Evolutionary conservation across 2,329 filamentous ascomycete species (phyloP), one percentile per base, ranked within the genome.

Genomic region (Lojkania enalia): DNA sequence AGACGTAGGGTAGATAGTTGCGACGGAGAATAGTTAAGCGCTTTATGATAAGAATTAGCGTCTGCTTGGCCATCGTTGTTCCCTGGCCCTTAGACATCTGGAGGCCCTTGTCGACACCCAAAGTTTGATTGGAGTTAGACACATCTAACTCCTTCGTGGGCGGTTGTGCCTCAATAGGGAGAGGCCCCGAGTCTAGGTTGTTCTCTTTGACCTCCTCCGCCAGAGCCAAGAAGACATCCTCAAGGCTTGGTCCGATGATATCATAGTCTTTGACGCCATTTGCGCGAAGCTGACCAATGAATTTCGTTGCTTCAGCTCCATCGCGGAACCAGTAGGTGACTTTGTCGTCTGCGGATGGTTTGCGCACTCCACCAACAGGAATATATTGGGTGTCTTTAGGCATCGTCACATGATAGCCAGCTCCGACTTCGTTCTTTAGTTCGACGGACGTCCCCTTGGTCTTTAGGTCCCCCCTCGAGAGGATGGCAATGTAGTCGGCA

Each of bases 181-280:
- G 43, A 27, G 54, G 44, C 20, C 64, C 60, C 4, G 49, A 49
- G 9, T 61, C 63, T 4, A 66, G 54, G 11, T 65, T 51, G 52
- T 86, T 81, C 4, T 77, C 77, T 44, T 77, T 79, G 47, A 90
- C 80, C 65, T 96, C 90, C 60, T 92, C 88, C 0, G 90, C 89
- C 29, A 96, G 77, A 53, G 88, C 85, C 18, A 96, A 73, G 68
- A 96, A 96, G 0, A 96, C 90, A 55, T 96, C 90, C 65, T 96
- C 92, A 30, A 96, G 90, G 0, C 89, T 95, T 0, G 91, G 92
- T 0, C 90, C 90, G 13, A 87, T 87, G 54, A 96, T 87, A 46
- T 90, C 85, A 65, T 95, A 96, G 46, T 95, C 87, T 13, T 77
- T 76, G 30, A 95, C 78, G 0, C 83, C 82, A 1, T 77, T 74